Evolutionary conservation across 441 rosid genomes (phyloP).

Genomic region (Populus tomentosa): DNA sequence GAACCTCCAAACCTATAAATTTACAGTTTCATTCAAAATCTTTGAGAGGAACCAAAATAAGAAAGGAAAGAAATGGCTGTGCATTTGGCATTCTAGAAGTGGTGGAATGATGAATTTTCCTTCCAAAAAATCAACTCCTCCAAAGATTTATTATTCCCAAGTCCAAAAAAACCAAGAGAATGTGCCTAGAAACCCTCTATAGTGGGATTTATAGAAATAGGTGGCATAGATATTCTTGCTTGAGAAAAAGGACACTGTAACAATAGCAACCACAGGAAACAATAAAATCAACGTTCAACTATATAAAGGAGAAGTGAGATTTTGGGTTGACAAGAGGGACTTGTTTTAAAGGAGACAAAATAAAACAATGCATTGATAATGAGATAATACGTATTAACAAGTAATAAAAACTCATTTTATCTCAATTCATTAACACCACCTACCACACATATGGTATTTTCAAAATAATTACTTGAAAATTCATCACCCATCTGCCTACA

Average conservation of each 20-base stretch:
- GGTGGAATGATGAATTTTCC: not conserved
- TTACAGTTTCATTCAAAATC: conserved; percentile 12
- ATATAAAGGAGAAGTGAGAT: not conserved
- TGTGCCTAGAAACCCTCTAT: not conserved
- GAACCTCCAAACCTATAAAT: conserved; percentile 79
- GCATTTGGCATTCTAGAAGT: not conserved
- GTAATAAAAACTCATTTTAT: not conserved
- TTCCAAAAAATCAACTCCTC: not conserved
- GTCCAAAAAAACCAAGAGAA: not conserved
- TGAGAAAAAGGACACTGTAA: not conserved
- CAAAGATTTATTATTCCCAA: not conserved
- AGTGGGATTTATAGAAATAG: not conserved
- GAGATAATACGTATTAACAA: not conserved
- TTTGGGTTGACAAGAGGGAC: not conserved
- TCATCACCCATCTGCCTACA: too few relatives aligned
- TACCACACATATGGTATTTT: not conserved
- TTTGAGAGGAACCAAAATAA: not conserved
- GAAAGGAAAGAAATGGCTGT: not conserved
- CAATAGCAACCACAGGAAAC: not conserved
- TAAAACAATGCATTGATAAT: not conserved
- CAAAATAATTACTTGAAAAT: too few relatives aligned
- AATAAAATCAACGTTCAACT: not conserved
- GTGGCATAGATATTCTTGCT: not conserved
- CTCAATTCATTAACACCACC: not conserved
- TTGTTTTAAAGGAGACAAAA: not conserved